Evolutionary conservation across 345 rosid genomes (phyloP).

Genomic region (Carallia pectinifolia): DNA sequence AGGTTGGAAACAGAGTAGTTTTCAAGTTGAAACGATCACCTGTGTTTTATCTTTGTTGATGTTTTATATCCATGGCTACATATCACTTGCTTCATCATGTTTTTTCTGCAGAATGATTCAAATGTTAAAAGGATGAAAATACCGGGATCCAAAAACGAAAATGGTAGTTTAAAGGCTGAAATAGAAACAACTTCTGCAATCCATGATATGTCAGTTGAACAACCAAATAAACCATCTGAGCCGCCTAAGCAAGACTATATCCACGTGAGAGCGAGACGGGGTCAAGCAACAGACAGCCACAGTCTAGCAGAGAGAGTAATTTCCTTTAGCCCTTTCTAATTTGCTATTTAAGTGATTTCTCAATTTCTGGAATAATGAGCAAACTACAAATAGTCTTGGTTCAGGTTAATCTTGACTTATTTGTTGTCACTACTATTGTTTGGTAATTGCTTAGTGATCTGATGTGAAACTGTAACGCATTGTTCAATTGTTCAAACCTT

Average conservation of each 20-base stretch:
- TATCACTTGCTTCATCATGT: background rate
- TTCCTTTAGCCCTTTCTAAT: conserved; percentile 17
- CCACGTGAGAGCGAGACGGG: conserved; percentile 34
- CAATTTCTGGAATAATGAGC: background rate
- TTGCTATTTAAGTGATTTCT: background rate
- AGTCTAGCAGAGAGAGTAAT: conserved; percentile 39
- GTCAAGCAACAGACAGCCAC: conserved; percentile 40
- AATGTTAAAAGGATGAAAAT: conserved; percentile 20
- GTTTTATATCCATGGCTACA: background rate
- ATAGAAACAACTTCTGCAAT: conserved; percentile 21
- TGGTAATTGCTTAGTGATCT: background rate
- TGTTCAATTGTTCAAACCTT: background rate
- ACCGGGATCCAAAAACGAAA: conserved; percentile 10
- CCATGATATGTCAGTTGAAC: conserved; percentile 13
- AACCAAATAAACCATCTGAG: conserved; percentile 15
- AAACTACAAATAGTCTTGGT: background rate
- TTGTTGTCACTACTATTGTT: background rate
- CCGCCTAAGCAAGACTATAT: conserved; percentile 31
- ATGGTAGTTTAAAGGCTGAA: conserved; percentile 12
- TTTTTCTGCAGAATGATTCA: conserved; percentile 24
- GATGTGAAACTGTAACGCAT: background rate
- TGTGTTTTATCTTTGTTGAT: background rate
- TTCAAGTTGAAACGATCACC: background rate
- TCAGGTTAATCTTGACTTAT: background rate
- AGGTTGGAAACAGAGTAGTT: background rate